These are phyloP conservation scores for Cubamyces sp. DNA, from an alignment of 768 basidiomycete species.

Conservation along the genomic window DNA sequence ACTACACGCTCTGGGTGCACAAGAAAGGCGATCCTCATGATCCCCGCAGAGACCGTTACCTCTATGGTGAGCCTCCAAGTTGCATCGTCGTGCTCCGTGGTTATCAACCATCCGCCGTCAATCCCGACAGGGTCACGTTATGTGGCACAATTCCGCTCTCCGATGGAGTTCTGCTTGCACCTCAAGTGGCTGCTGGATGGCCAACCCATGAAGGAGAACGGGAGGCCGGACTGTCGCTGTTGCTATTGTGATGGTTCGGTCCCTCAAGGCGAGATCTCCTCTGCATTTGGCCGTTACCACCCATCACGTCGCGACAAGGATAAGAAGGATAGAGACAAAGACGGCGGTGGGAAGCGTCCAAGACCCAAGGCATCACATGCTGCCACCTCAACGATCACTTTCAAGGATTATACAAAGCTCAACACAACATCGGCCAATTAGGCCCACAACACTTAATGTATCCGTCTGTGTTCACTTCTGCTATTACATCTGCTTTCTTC, in stretches of 20 bases:
- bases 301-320: slow-evolving; percentile 10
- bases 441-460: not conserved
- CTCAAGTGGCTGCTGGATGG: slow-evolving; percentile 31
- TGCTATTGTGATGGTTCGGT: slow-evolving; percentile 28
- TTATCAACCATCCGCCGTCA: not conserved
- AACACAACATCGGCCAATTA: slow-evolving; percentile 3
- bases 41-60: slow-evolving; percentile 29
- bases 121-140: slow-evolving; percentile 19
- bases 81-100: not conserved
- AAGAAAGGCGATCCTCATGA: slow-evolving; percentile 28
- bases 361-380: slow-evolving; percentile 2
- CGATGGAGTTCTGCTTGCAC: slow-evolving; percentile 32
- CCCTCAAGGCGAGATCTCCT: slow-evolving; percentile 29
- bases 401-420: slow-evolving; percentile 31
- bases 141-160: slow-evolving; percentile 30
- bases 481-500: not conserved
- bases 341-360: slow-evolving; percentile 1
- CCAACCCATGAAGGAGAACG: slow-evolving; percentile 19
- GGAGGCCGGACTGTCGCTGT: slow-evolving; percentile 30
- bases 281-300: slow-evolving; percentile 9
- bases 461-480: not conserved
- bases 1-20: slow-evolving; percentile 31
- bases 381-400: slow-evolving; percentile 9
- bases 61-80: slow-evolving; percentile 26
- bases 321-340: slow-evolving; percentile 15